Evolutionary conservation across 495 filamentous ascomycete genomes (phyloP).

Genomic region (Podospora pseudopauciseta): DNA sequence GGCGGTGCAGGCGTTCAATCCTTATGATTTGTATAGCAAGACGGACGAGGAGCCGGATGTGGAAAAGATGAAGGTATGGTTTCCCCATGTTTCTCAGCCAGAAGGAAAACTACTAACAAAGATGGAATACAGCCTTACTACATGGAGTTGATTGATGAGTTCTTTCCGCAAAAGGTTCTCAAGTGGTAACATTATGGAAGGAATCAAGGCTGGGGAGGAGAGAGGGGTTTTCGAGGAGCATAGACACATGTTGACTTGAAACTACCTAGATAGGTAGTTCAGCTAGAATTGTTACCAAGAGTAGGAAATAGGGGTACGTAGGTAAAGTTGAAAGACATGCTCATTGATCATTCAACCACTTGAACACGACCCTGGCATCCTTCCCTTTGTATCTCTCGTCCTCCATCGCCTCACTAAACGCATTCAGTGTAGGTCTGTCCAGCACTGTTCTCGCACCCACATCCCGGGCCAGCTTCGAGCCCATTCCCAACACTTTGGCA

Average conservation of each 20-base stretch:
- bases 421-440: slow-evolving; percentile 25
- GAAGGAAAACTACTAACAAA: slow-evolving; percentile 1
- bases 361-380: slow-evolving; percentile 34
- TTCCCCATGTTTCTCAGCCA: not conserved
- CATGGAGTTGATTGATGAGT: slow-evolving; percentile 78
- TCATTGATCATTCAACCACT: slow-evolving; percentile 31
- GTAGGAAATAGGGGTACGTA: too few species aligned
- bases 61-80: slow-evolving; percentile 63
- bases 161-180: slow-evolving; percentile 71
- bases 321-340: too few species aligned
- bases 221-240: not conserved
- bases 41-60: slow-evolving; percentile 72
- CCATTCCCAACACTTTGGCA: slow-evolving; percentile 31
- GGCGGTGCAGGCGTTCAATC: slow-evolving; percentile 82
- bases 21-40: slow-evolving; percentile 91
- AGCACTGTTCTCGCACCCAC: slow-evolving; percentile 31
- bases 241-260: not conserved
- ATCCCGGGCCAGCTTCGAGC: slow-evolving; percentile 22
- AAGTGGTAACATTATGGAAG: slow-evolving; percentile 57
- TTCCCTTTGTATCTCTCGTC: slow-evolving; percentile 31
- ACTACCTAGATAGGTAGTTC: not conserved
- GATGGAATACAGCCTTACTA: slow-evolving; percentile 63
- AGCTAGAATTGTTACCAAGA: too few species aligned
- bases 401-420: slow-evolving; percentile 27
- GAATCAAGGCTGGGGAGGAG: not conserved